These are phyloP conservation scores for Chrysoporthe deuterocubensis DNA, from an alignment of 2,329 filamentous ascomycete species.

Conservation along the genomic window DNA sequence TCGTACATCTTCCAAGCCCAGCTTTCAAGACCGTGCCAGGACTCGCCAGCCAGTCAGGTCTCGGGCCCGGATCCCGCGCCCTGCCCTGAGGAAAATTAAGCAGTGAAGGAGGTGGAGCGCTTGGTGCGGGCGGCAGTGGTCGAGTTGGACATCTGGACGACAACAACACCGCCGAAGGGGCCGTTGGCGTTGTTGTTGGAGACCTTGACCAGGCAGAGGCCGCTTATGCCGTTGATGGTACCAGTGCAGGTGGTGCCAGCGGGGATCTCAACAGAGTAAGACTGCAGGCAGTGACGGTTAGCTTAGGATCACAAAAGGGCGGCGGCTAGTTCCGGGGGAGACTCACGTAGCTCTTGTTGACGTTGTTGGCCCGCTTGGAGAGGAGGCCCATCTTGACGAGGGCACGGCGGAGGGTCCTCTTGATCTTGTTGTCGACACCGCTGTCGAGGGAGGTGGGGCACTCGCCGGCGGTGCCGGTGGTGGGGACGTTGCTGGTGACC, in stretches of 20 bases:
- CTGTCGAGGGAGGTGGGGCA: constrained; percentile 25
- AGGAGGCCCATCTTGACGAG: constrained; percentile 28
- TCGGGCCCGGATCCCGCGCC: neutral
- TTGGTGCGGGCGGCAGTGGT: constrained; percentile 12
- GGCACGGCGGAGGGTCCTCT: constrained; percentile 17
- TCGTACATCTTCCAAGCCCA: neutral
- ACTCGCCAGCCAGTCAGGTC: neutral
- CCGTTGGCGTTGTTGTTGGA: constrained; percentile 32
- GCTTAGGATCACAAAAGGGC: neutral
- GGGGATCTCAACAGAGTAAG: constrained; percentile 24
- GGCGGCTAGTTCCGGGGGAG: neutral
- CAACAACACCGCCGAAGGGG: constrained; percentile 31
- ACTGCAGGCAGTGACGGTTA: constrained; percentile 7
- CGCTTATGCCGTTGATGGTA: constrained; percentile 24
- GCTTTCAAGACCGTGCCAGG: neutral
- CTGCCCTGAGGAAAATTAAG: neutral
- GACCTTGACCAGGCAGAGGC: constrained; percentile 33
- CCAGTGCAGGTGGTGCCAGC: constrained; percentile 31
- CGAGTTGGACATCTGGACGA: constrained; percentile 30
- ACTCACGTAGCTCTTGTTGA: constrained; percentile 28
- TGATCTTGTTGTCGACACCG: constrained; percentile 21
- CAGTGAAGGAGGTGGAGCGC: constrained; percentile 16
- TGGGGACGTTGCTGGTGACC: constrained; percentile 29
- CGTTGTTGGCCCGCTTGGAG: constrained; percentile 30
- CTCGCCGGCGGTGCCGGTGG: constrained; percentile 25